Evolutionary conservation across 352 stramenopile species (phyloP), one percentile per base, ranked within the genome.

Genomic region (Globisporangium carolinianum): DNA sequence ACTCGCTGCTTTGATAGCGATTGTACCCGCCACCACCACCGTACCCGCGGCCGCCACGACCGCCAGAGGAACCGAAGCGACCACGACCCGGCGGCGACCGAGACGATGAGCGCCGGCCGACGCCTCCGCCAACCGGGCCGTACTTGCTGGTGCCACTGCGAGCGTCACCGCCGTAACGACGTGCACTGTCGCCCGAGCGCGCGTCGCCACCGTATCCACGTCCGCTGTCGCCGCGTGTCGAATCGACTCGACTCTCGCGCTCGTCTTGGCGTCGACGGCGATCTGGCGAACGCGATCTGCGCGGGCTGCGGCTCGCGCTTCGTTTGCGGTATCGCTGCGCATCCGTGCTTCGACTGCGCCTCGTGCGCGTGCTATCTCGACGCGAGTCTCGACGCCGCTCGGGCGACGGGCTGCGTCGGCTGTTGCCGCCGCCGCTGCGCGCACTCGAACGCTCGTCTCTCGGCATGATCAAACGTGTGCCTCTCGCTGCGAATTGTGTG

Each of bases 1-100:
- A 67, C 45, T 86, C 71, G n/a, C 67, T 62, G 24, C 72, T 70
- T 6, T 58, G 61, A 42, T 73, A 76, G 12, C 72, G 66, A 24
- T 65, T 58, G 46, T 61, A 63, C 37, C 47, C 57, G n/a, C 42
- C 42, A 3, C 41, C 41, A n/a, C 49, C 52, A 53, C n/a, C 47
- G 55, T 51, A 53, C 6, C 55, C 55, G 17, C 53, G 43, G 24
- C 56, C 53, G 18, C 55, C 55, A 14, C 53, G 47, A 3, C 54
- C 50, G 37, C 56, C 53, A 24, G 43, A 58, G 14, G 58, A 51
- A 9, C 62, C 58, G n/a, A 51, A 62, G 39, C 68, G 62, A 51
- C 67, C 64, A 4, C 64, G 60, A 24, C 42, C 57, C 6, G 37
- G 42, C 17, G 60, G 61, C 17, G 42, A 48, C 1, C 48, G 50